A percentile compares a stretch with the other conserved stretches of the same genome.
These are phyloP conservation scores for Spathaspora passalidarum DNA, from an alignment of 805 yeast genomes.

Conservation along the genomic window DNA sequence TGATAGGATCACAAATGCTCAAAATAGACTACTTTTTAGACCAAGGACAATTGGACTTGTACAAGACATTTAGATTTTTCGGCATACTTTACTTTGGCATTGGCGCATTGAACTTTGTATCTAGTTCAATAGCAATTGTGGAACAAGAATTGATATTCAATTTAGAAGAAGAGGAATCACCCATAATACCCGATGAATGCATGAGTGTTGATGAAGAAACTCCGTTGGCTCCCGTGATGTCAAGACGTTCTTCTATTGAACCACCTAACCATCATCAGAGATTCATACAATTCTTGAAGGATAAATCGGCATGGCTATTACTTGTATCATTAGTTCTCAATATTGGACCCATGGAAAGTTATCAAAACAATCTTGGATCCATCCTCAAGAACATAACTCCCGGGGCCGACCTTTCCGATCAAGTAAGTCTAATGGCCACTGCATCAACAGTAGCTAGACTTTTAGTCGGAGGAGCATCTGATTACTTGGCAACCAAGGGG, in stretches of 20 bases:
- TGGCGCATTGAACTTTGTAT: conserved; percentile 59
- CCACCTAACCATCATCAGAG: conserved; percentile 36
- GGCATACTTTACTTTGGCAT: conserved; percentile 51
- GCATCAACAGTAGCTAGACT: conserved; percentile 72
- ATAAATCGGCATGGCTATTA: conserved; percentile 62
- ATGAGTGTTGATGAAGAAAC: conserved; percentile 6
- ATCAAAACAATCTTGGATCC: conserved; percentile 78
- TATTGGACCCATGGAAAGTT: conserved; percentile 84
- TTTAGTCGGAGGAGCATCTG: conserved; percentile 65
- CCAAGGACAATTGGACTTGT: conserved; percentile 39
- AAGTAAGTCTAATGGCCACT: conserved; percentile 59
- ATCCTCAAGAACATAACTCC: conserved; percentile 37
- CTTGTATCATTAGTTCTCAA: conserved; percentile 60
- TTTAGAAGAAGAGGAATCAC: conserved; percentile 24
- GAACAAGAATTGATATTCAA: conserved; percentile 35
- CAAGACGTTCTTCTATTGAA: conserved; percentile 22
- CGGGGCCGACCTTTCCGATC: conserved; percentile 32
- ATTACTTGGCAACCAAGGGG: conserved; percentile 42
- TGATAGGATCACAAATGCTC: conserved; percentile 66
- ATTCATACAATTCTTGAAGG: conserved; percentile 41
- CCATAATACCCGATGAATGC: conserved; percentile 18
- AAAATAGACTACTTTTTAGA: conserved; percentile 37
- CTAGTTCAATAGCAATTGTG: conserved; percentile 63
- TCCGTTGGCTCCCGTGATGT: conserved; percentile 29
- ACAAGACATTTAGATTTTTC: conserved; percentile 51